Conservation (phyloP, 129 eudicot genomes). For the Saussurea involucrata region DNA sequence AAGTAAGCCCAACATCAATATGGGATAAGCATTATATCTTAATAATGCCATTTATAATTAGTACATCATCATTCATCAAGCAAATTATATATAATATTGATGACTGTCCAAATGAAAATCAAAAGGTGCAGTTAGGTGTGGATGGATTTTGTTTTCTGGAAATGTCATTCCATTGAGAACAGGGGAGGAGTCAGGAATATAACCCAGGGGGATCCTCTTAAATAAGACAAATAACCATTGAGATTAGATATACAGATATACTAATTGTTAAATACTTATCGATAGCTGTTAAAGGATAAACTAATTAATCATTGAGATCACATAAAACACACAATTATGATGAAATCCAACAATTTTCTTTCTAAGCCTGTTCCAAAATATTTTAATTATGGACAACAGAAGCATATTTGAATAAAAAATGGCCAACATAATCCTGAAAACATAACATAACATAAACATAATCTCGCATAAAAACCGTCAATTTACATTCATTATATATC, state of each 20-base stretch:
- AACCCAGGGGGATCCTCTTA: background rate
- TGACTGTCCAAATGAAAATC: background rate
- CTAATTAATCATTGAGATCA: background rate
- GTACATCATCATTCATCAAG: background rate
- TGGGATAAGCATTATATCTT: background rate
- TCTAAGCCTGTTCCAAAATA: no score
- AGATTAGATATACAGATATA: background rate
- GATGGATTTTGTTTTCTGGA: background rate
- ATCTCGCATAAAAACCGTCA: background rate
- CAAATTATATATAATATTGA: background rate
- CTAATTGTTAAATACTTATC: background rate
- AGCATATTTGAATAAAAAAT: background rate
- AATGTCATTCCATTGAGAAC: background rate
- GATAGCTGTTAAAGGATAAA: background rate
- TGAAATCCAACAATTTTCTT: background rate
- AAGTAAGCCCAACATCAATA: background rate
- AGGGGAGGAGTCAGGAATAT: background rate
- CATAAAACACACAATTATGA: background rate
- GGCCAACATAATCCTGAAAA: no score
- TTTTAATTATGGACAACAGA: no score
- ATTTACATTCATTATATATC: background rate
- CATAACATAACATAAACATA: background rate
- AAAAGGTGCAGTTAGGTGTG: background rate
- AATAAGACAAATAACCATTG: background rate
- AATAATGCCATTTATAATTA: background rate